Evolutionary conservation across 768 basidiomycete species (phyloP), one percentile per base, ranked within the genome.

Genomic region (Clavulina sp.): DNA sequence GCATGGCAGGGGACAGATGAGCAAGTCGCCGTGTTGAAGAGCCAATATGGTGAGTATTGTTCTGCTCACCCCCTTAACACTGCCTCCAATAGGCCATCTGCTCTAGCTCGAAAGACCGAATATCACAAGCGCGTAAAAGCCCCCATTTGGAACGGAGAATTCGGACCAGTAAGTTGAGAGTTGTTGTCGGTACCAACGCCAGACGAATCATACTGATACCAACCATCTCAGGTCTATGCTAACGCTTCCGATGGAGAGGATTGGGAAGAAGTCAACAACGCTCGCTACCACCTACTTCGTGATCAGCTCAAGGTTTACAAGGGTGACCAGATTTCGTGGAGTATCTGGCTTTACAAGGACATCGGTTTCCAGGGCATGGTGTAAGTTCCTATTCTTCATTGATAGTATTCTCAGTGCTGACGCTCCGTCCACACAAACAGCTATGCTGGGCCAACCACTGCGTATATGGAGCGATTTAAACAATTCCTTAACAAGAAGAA

Each of bases 321-420:
- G 58, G 60, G 77, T 65, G 77, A 75, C 36, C 49, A 63, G 49
- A 52, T 58, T 3, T 52, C 50, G 16, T 86, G 83, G 84, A 78
- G 80, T 0, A 88, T 87, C 67, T 88, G 86, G 86, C 66, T 85
- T 19, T 88, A 83, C 73, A 88, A 82, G 26, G 81, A 84, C 59
- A 81, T 83, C 57, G 82, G 82, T n/a, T 61, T 62, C 52, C 61
- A 62, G 51, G 61, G 60, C 38, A 1, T 34, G n/a, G 21, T 21
- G 23, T 28, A 57, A 82, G 82, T 62, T 54, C 61, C 60, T 49
- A 60, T 58, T 49, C 51, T 40, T 50, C 31, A 41, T 34, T 19
- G 26, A 9, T 51, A 29, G 21, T 13, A 9, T 41, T 41, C 34
- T 36, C 18, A 34, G 23, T 19, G n/a, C 36, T 31, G 16, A 6